Evolutionary conservation across 1,284 basidiomycete genomes (phyloP), one percentile per base, ranked within the genome.

Genomic region (Sphagnurus paluster): DNA sequence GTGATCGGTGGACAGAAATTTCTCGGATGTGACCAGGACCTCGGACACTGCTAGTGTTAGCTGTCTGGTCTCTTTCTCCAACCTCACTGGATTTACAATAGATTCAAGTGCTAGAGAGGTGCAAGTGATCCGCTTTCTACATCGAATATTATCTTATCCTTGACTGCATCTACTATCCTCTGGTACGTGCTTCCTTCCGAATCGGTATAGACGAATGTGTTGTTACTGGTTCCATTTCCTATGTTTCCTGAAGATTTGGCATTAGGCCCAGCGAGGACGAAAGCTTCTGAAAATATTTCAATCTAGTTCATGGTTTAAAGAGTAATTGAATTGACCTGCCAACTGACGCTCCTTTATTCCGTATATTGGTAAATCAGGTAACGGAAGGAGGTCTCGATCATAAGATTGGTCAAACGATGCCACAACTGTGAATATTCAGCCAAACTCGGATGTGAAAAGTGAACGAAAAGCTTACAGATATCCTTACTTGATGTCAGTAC

Each of bases 181-280:
- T 68, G 63, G 62, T 75, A 90, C 1, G 85, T 86, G 62, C 88
- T 84, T 29, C 80, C 82, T 5, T 61, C 62, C 13, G 60, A 55
- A 60, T 90, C 85, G 7, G 60, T 52, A 56, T 89, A 90, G 37
- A 61, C 64, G 63, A 89, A 81, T 5, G 72, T 75, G 61, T 89
- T 88, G 61, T 75, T 79, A 60, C 70, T 87, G 2, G 82, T 85
- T 33, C 86, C 86, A 46, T 85, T 86, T 1, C 82, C 85, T 10
- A 59, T 70, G 61, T 82, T 82, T 16, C 79, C 77, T 0, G 66
- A 81, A 79, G 64, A 77, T 74, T 17, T 77, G 80, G 50, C 3
- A 33, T n/a, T n/a, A n/a, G n/a, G n/a, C n/a, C n/a, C n/a, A n/a
- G n/a, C n/a, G n/a, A n/a, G n/a, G n/a, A n/a, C n/a, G n/a, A n/a